Evolutionary conservation across 2,329 filamentous ascomycete genomes (phyloP), one percentile per base, ranked within the genome.

Genomic region (Nectriaceae sp.): DNA sequence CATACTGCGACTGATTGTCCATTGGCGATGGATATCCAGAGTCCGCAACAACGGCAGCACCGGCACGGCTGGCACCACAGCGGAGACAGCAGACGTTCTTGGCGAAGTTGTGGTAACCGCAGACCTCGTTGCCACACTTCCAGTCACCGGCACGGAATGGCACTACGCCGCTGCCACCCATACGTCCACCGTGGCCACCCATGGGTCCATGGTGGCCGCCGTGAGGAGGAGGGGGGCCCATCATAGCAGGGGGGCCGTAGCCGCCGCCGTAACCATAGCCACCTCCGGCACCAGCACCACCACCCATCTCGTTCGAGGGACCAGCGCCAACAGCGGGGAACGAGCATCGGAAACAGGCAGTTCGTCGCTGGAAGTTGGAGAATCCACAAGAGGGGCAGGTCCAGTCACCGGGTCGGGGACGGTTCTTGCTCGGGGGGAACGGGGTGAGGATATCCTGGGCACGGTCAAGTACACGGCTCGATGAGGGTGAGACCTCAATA

Each of bases 61-160:
- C 90, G 52, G 93, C 93, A 62, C 94, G 90, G 70, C 91, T 95
- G 44, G 93, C 94, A 69, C 94, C 94, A 67, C 94, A 99, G 51
- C 94, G 89, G 54, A 99, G 83, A 72, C 94, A 99, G 73, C 90
- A 96, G 49, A 97, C 93, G 64, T 99, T 99, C 83, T 99, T 99
- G 53, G 94, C 94, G 68, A 99, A 99, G 76, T 99, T 99, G 78
- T 99, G 94, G 72, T 99, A 99, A 49, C 89, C 90, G 69, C 94
- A 99, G 31, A 92, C 91, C 66, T 99, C 94, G 57, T 94, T 94
- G 47, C 94, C 94, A 66, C 94, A 99, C 73, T 97, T 97, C 94
- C 94, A 99, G 67, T 99, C 94, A 65, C 94, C 94, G 46, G 94
- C 94, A 65, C 94, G 89, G 87, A 99, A 99, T 15, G 94, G 94